Percentiles rank a stretch among this genome's conserved stretches.
These are phyloP conservation scores for Epichloe baconii DNA, from an alignment of 2,329 filamentous ascomycete species.

Conservation along the genomic window DNA sequence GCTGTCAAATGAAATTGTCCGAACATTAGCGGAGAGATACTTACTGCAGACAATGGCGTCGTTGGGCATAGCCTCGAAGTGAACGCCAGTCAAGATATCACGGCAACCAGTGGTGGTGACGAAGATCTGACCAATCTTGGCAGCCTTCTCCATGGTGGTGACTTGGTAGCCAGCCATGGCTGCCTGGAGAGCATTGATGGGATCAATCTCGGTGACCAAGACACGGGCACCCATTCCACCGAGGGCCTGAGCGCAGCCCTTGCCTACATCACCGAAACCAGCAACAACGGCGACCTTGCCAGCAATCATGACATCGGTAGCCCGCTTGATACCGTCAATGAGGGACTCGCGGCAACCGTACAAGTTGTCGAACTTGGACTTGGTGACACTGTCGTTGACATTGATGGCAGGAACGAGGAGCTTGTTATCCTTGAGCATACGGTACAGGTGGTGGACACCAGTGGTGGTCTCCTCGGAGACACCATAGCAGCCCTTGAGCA, in stretches of 20 bases:
- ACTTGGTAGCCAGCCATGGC: slow-evolving; percentile 96
- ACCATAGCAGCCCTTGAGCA: slow-evolving; percentile 97
- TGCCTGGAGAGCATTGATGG: slow-evolving; percentile 98
- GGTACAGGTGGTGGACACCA: slow-evolving; percentile 98
- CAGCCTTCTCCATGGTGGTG: slow-evolving; percentile 95
- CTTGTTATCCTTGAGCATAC: slow-evolving; percentile 83
- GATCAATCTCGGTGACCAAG: slow-evolving; percentile 91
- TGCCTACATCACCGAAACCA: slow-evolving; percentile 97
- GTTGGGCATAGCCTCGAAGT: slow-evolving; percentile 94
- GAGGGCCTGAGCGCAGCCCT: slow-evolving; percentile 93
- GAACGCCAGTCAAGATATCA: slow-evolving; percentile 82
- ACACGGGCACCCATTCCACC: slow-evolving; percentile 96
- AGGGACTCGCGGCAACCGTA: slow-evolving; percentile 99
- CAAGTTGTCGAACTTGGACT: slow-evolving; percentile 99
- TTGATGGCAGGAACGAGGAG: slow-evolving; percentile 95
- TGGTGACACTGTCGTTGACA: slow-evolving; percentile 99
- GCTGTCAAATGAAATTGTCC: not conserved
- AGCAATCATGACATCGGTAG: slow-evolving; percentile 99
- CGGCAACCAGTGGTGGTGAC: slow-evolving; percentile 98
- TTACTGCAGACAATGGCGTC: slow-evolving; percentile 96
- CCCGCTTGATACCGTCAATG: slow-evolving; percentile 99
- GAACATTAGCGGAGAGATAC: slow-evolving; percentile 12
- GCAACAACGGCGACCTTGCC: slow-evolving; percentile 97
- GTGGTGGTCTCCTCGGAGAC: slow-evolving; percentile 99
- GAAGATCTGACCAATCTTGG: slow-evolving; percentile 83